phyloP scores from a whole-genome alignment of 495 filamentous ascomycete species.

The Trichoderma virens region DNA sequence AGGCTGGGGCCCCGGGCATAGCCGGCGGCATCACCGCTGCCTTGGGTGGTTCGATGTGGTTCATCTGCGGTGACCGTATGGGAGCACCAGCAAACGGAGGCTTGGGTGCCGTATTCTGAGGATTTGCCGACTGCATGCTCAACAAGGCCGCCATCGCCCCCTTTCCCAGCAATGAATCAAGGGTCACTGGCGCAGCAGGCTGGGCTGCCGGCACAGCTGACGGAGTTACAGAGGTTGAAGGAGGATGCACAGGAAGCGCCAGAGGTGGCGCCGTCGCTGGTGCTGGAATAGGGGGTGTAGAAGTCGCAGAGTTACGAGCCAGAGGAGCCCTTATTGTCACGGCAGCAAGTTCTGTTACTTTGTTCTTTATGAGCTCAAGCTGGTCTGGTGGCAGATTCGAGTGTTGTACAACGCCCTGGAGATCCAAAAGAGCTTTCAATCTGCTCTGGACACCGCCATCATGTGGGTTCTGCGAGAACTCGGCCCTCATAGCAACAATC shows the following conservation, averaged over 20 bases:
- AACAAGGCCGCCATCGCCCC: slow-evolving; percentile 44
- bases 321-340: slow-evolving; percentile 39
- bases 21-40: slow-evolving; percentile 22
- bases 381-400: slow-evolving; percentile 74
- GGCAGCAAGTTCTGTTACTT: slow-evolving; percentile 60
- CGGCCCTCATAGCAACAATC: slow-evolving; percentile 58
- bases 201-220: slow-evolving; percentile 24
- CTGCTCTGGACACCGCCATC: slow-evolving; percentile 67
- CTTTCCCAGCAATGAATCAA: slow-evolving; percentile 46
- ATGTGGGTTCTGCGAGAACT: slow-evolving; percentile 63
- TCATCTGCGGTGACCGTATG: slow-evolving; percentile 33
- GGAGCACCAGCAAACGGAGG: slow-evolving; percentile 26
- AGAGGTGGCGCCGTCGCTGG: slow-evolving; percentile 20
- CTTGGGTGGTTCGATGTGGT: slow-evolving; percentile 8
- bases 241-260: slow-evolving; percentile 21
- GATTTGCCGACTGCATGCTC: slow-evolving; percentile 37
- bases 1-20: slow-evolving; percentile 21
- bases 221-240: slow-evolving; percentile 5
- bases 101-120: slow-evolving; percentile 32
- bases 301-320: slow-evolving; percentile 21
- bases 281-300: slow-evolving; percentile 23
- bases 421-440: slow-evolving; percentile 77
- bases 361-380: slow-evolving; percentile 68
- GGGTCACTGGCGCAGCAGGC: slow-evolving; percentile 28
- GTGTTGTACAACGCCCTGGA: slow-evolving; percentile 70